phyloP scores from a whole-genome alignment of 106 monocot genomes.

The Chionographis japonica region DNA sequence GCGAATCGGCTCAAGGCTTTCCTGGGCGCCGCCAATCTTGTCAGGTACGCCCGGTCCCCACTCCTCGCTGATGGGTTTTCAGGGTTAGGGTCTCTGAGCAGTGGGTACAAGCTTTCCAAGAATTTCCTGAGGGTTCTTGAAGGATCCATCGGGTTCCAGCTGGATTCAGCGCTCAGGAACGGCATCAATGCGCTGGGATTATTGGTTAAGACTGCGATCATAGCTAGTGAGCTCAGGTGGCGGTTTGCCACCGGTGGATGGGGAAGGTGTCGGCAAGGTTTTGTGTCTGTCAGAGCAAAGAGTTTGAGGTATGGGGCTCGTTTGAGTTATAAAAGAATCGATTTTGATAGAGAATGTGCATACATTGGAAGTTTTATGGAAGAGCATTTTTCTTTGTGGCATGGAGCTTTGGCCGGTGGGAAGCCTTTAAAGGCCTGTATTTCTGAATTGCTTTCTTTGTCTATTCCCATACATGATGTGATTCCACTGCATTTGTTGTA shows the following conservation, averaged over 20 bases:
- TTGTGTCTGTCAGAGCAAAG: background rate
- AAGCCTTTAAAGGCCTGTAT: background rate
- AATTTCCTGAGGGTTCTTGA: conserved; percentile 45
- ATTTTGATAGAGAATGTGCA: conserved; percentile 3
- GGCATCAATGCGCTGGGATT: conserved; percentile 38
- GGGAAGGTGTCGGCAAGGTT: background rate
- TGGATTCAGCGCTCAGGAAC: conserved; percentile 30
- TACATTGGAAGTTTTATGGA: background rate
- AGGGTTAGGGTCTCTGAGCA: conserved; percentile 28
- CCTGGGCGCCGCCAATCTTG: conserved; percentile 24
- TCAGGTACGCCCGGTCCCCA: conserved; percentile 17
- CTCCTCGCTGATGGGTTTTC: conserved; percentile 13
- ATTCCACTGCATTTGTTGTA: background rate
- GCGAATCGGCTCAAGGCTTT: conserved; percentile 24
- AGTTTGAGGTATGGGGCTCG: conserved; percentile 6
- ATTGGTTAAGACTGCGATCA: conserved; percentile 26
- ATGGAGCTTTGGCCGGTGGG: background rate
- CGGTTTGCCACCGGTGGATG: conserved; percentile 11
- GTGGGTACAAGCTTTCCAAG: conserved; percentile 59
- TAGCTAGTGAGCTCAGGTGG: conserved; percentile 32
- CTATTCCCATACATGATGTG: conserved; percentile 26
- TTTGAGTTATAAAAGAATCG: conserved; percentile 3
- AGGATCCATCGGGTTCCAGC: conserved; percentile 31
- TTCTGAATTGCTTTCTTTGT: conserved; percentile 36
- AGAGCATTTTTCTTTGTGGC: background rate